Conservation (phyloP, 2,329 filamentous ascomycete genomes). For the Chaetomium globosum region DNA sequence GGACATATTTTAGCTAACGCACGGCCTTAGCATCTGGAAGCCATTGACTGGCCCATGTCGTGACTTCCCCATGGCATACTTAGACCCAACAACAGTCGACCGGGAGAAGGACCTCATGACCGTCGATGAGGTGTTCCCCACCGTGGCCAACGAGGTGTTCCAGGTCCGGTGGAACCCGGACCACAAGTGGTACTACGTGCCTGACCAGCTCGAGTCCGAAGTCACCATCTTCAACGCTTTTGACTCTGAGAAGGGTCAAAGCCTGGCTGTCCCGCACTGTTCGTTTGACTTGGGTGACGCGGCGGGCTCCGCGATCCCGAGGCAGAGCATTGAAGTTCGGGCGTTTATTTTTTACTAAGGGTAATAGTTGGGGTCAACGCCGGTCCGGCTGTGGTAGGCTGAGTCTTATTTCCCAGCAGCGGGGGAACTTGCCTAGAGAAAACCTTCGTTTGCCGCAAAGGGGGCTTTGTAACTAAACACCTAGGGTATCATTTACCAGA, state of each 20-base stretch:
- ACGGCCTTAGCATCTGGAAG: neutral
- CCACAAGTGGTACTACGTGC: conserved; percentile 9
- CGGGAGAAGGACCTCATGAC: conserved; percentile 8
- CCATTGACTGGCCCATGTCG: neutral
- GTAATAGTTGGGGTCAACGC: too few species aligned
- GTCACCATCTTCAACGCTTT: conserved; percentile 12
- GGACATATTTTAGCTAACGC: neutral
- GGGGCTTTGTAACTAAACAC: too few species aligned
- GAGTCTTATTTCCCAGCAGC: neutral
- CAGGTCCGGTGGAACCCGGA: conserved; percentile 10
- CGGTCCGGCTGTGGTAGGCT: too few species aligned
- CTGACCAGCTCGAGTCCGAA: conserved; percentile 9
- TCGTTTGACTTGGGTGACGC: neutral
- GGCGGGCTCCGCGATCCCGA: neutral
- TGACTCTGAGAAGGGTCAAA: conserved; percentile 4
- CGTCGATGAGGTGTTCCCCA: conserved; percentile 9
- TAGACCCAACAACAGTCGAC: neutral
- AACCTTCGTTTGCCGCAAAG: too few species aligned
- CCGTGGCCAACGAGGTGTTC: conserved; percentile 12
- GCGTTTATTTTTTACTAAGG: neutral
- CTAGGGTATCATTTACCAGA: too few species aligned
- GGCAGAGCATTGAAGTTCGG: neutral
- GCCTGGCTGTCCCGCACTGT: neutral
- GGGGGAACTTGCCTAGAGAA: neutral
- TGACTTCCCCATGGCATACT: neutral